phyloP scores from a whole-genome alignment of 2,329 filamentous ascomycete genomes.

The Hymenotorrendiella dingleyae region DNA sequence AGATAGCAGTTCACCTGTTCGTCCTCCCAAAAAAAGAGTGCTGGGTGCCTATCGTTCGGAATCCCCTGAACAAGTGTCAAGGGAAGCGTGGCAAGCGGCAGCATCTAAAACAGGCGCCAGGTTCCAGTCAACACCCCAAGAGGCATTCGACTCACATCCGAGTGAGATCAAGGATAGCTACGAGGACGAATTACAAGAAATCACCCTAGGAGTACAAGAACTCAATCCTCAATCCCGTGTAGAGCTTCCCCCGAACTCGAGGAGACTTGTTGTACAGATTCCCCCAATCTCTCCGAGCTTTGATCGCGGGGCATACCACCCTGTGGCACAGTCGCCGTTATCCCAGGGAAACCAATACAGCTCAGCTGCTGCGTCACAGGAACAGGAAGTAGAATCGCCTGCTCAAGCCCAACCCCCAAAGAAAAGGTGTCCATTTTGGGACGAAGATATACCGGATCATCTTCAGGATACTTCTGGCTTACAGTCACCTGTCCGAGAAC shows the following conservation, averaged over 20 bases:
- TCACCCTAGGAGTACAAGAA: too few relatives aligned
- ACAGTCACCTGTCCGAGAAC: too few relatives aligned
- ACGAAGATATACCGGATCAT: too few relatives aligned
- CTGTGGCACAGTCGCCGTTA: neutral
- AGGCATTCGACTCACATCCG: neutral
- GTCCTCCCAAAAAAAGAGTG: constrained; percentile 16
- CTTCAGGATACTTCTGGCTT: too few relatives aligned
- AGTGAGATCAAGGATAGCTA: constrained; percentile 24
- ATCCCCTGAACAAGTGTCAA: neutral
- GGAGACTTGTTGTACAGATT: constrained; percentile 14
- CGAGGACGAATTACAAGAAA: constrained; percentile 12
- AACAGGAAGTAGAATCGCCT: too few relatives aligned
- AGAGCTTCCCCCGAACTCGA: constrained; percentile 8
- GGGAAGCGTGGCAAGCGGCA: neutral
- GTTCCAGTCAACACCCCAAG: constrained; percentile 11
- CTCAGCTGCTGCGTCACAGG: too few relatives aligned
- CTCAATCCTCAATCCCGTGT: constrained; percentile 7
- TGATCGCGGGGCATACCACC: constrained; percentile 12
- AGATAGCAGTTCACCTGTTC: constrained; percentile 16
- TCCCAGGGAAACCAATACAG: too few relatives aligned
- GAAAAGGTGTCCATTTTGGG: too few relatives aligned
- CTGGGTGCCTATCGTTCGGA: constrained; percentile 9
- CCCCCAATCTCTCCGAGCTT: constrained; percentile 4
- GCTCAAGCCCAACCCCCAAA: too few relatives aligned
- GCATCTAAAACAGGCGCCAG: constrained; percentile 5